A percentile compares a stretch with the other conserved stretches of the same genome.
Conservation (phyloP, 23 red algal genomes). For the Rhodosorus marinus region DNA sequence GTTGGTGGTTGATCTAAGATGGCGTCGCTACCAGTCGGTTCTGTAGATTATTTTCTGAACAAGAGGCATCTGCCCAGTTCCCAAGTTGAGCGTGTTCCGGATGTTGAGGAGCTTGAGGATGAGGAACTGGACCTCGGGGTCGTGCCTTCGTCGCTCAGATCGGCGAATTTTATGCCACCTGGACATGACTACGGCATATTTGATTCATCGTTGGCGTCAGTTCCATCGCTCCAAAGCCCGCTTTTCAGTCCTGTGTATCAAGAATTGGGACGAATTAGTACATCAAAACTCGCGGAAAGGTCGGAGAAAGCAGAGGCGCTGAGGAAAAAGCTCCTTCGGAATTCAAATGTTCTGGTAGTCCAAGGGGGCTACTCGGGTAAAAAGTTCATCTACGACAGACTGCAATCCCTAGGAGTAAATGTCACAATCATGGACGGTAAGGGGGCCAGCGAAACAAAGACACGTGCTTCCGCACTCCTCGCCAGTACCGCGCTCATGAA, state of each 20-base stretch:
- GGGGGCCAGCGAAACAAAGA: too few relatives aligned
- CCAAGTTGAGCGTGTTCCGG: background rate
- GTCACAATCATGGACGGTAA: constrained; percentile 88
- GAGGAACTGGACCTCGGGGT: background rate
- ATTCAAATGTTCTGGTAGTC: constrained; percentile 63
- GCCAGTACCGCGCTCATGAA: too few relatives aligned
- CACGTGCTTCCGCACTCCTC: too few relatives aligned
- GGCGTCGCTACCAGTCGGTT: too few relatives aligned
- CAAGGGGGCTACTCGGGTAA: constrained; percentile 84
- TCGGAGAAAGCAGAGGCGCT: constrained; percentile 29
- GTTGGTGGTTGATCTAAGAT: too few relatives aligned
- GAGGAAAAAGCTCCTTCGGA: constrained; percentile 69
- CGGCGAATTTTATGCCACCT: constrained; percentile 69
- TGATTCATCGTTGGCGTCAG: background rate
- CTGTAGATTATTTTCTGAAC: background rate
- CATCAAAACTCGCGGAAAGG: background rate
- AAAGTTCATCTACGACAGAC: constrained; percentile 68
- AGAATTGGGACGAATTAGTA: constrained; percentile 24
- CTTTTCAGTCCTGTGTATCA: constrained; percentile 64
- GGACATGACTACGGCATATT: background rate
- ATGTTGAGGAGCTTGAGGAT: background rate
- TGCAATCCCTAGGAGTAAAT: constrained; percentile 44
- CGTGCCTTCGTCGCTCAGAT: constrained; percentile 9
- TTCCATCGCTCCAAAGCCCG: constrained; percentile 12
- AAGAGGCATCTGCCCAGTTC: background rate